Base-by-base conservation (phyloP, 129 eudicot genomes). In the Heracleum sosnowskyi region DNA sequence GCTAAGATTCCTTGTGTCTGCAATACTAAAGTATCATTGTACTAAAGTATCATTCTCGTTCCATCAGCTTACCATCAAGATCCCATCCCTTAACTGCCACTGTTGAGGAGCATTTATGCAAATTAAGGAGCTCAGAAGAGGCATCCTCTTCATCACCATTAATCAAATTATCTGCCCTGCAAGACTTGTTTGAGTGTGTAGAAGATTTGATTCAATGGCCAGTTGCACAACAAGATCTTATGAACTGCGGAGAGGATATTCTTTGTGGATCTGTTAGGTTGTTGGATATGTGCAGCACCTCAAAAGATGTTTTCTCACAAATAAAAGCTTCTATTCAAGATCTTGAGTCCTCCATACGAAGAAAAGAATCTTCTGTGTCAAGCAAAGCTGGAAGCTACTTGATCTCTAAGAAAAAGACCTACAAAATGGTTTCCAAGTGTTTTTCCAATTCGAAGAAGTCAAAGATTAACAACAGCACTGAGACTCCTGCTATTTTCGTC, bases 41-140 rank as follows among this genome's bases (percentile, higher is more conserved):
- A 12, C 1, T 64, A 31, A n/a, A n/a, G n/a, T n/a, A n/a, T 70
- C 75, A 71, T 71, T 36, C 49, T 71, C 75, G 75, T 71, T 71
- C 49, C 20, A 39, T 71, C 34, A 83, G 86, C 55, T 79, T 83
- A 49, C 86, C 86, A 9, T 45, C 82, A 28, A 63, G 53, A 75
- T 64, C 80, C 40, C 74, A 79, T 63, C 86, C 86, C 9, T 11
- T 39, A 18, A 31, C 31, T 46, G 44, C 62, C 13, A 31, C 24
- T 63, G 42, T 83, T 11, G 78, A 82, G 45, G 85, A 77, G 18
- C 81, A 77, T 20, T 28, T 82, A 35, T 70, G 40, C 39, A 82
- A 78, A 24, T 5, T 77, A 70, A 51, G 75, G 42, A 17, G 81
- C 36, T 16, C 78, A 0, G 68, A 77, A 44, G 73, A 15, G 12